Base-by-base conservation (phyloP, 208 protist genomes). In the Acanthamoeba pearcei region DNA sequence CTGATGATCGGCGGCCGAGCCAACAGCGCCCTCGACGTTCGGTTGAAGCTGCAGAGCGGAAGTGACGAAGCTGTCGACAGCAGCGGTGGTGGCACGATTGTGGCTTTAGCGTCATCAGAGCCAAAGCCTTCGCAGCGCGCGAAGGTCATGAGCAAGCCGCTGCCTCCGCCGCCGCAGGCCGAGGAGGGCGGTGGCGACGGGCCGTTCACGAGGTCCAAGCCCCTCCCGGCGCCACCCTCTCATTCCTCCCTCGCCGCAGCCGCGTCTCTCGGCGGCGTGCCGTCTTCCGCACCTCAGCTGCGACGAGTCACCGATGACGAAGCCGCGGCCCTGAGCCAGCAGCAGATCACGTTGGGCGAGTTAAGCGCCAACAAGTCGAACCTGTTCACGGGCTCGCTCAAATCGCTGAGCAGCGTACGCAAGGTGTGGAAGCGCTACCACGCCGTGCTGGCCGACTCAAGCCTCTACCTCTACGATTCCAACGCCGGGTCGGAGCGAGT, bases 361-460 rank as follows among this genome's bases (percentile, higher is more conserved):
- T n/a, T 76, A 29, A 76, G 68, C 68, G 68, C 68, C 68, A 76
- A 46, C 68, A 46, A 24, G 9, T 22, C n/a, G 68, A 32, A 76
- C 10, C 35, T 76, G 68, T 24, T 76, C 12, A 76, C 68, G n/a
- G 68, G 68, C 9, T 42, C 68, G 35, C 68, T 76, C 35, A 76
- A 76, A 4, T 76, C 68, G 22, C 68, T 76, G 32, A 76, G 68
- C 68, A 76, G 32, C 35, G 32, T 46, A 38, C 68, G 68, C 35
- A 88, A 88, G 53, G 42, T 62, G 24, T 88, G 80, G 80, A 88
- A 88, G 53, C 42, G 24, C 53, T 62, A 62, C 46, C 53, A 88
- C n/a, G 80, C 53, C 53, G 80, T 88, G 27, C 46, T 88, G 3
- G 42, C 80, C 80, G 80, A 62, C 46, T n/a, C 24, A 19, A 60